A percentile compares a stretch with the other conserved stretches of the same genome.
Evolutionary conservation across 257 asterid species (phyloP).

Genomic region (Capsicum pubescens): DNA sequence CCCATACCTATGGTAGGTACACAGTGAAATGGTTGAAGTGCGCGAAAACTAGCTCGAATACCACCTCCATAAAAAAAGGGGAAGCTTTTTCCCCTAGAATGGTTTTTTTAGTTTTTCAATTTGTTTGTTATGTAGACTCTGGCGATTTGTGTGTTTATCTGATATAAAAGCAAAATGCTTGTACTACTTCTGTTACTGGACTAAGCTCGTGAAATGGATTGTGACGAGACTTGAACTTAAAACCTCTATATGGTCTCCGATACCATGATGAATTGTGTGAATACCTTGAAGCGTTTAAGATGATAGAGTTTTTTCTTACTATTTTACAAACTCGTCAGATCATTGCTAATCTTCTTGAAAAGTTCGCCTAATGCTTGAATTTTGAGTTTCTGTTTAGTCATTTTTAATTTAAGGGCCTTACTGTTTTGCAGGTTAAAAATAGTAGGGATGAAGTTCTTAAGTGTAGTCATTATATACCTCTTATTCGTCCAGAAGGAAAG

Average conservation of each 20-base stretch:
- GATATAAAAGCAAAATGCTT: conserved; percentile 16
- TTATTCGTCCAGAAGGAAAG: conserved; percentile 66
- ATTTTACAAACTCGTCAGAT: background rate
- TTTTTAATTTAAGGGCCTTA: conserved; percentile 28
- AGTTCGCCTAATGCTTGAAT: background rate
- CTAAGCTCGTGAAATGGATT: conserved; percentile 5
- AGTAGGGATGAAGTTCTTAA: conserved; percentile 79
- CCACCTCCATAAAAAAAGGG: background rate
- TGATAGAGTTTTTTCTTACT: background rate
- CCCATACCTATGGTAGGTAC: background rate
- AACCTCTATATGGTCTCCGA: background rate
- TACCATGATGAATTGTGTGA: conserved; percentile 8
- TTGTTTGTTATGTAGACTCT: background rate
- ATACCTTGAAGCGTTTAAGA: background rate
- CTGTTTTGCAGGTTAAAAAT: conserved; percentile 68
- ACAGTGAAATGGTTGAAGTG: background rate
- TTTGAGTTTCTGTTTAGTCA: conserved; percentile 1
- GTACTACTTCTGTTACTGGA: background rate
- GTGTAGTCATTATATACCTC: conserved; percentile 93
- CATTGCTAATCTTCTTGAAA: conserved; percentile 16
- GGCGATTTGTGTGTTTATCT: conserved; percentile 12
- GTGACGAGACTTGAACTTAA: background rate
- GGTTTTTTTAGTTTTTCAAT: background rate
- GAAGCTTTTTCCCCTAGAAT: background rate
- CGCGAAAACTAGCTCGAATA: background rate